These are phyloP conservation scores for Vitis rupestris DNA, from an alignment of 164 flowering plant species.

Conservation along the genomic window DNA sequence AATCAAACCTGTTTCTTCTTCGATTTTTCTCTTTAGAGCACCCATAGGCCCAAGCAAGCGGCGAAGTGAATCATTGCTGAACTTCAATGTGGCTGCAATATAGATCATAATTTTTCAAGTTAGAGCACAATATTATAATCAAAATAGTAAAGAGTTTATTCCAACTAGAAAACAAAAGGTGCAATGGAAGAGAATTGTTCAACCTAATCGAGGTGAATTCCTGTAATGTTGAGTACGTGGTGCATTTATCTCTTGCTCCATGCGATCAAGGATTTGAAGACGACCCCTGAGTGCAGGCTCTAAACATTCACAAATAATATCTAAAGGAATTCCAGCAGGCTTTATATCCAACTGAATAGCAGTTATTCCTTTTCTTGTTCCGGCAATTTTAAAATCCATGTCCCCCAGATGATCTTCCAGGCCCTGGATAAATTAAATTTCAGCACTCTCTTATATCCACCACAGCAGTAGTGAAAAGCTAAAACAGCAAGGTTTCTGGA, in stretches of 20 bases:
- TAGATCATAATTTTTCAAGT: slow-evolving; percentile 6
- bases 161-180: neutral
- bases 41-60: slow-evolving; percentile 90
- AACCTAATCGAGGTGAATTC: slow-evolving; percentile 75
- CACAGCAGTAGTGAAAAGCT: neutral
- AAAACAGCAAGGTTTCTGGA: neutral
- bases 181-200: neutral
- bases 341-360: slow-evolving; percentile 97
- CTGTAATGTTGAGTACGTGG: slow-evolving; percentile 75
- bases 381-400: slow-evolving; percentile 98
- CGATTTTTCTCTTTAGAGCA: slow-evolving; percentile 71
- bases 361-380: slow-evolving; percentile 85
- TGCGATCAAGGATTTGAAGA: slow-evolving; percentile 80
- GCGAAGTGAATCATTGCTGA: slow-evolving; percentile 74
- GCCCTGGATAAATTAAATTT: slow-evolving; percentile 51
- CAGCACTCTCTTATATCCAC: neutral
- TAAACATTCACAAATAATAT: slow-evolving; percentile 79
- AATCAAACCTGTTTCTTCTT: slow-evolving; percentile 80
- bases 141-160: neutral
- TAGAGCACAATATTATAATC: neutral
- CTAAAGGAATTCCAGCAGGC: slow-evolving; percentile 97
- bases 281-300: slow-evolving; percentile 87
- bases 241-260: slow-evolving; percentile 77
- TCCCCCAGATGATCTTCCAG: slow-evolving; percentile 99
- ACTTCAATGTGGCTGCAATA: slow-evolving; percentile 69